Base-by-base conservation (phyloP, 2,329 filamentous ascomycete species). In the Penicillium brasilianum region DNA sequence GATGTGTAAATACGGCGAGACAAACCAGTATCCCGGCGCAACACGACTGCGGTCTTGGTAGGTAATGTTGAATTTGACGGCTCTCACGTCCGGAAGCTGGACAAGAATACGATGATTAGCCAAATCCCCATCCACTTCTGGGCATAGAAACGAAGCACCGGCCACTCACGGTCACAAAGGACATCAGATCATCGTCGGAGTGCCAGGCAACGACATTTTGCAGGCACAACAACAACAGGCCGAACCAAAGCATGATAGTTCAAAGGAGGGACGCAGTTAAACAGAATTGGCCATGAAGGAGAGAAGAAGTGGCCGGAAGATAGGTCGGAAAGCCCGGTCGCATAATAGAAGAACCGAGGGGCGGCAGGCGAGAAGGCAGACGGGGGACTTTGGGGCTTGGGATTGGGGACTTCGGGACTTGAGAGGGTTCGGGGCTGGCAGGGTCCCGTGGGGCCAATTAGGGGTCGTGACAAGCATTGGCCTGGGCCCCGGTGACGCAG, bases 1-100 rank as follows among this genome's bases (percentile, higher is more conserved):
- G 18, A 73, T 72, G 49, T 69, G 65, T 14, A 72, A 57, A 66
- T 82, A 83, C 0, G 81, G 81, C 30, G 80, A 78, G 54, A 83
- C 74, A 65, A 83, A 83, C 66, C 81, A 79, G 70, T 82, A 83
- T 20, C 81, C 81, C 1, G 81, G 80, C 4, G 71, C 72, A 11
- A 72, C 57, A 36, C 64, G 66, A 44, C 69, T 62, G 52, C 69
- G 70, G 57, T 74, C 62, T 11, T 68, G 53, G 55, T 72, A 66
- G 10, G 67, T 54, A n/a, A 74, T 65, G 34, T 74, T 57, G 50
- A 70, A 73, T 60, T 67, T 73, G 41, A 72, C 49, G 37, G 71
- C 70, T 22, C 65, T 64, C 55, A 67, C 57, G 22, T 69, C 66
- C 18, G 71, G 71, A 13, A 72, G 65, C 71, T 72, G 58, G 37